Evolutionary conservation across 2,329 filamentous ascomycete genomes (phyloP), one percentile per base, ranked within the genome.

Genomic region (Calonectria hawksworthii): DNA sequence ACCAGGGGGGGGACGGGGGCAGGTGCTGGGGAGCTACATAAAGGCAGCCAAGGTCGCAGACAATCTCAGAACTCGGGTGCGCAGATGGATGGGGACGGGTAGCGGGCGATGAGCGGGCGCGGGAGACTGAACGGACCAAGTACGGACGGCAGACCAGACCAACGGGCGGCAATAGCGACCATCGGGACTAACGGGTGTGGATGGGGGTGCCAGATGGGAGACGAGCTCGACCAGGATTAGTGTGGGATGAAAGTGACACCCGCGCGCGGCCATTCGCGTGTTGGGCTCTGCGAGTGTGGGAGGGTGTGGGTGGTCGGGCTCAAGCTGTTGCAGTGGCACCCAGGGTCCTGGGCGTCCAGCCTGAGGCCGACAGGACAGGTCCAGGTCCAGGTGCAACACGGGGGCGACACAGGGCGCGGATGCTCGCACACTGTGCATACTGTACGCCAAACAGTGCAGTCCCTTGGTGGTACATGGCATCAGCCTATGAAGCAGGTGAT

Each of bases 361-460:
- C 56, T 63, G 34, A 63, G 56, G 56, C 56, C 56, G 16, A 28
- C 28, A 54, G 51, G 54, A 14, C n/a, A 36, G 56, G 56, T 28
- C 26, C 41, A 44, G n/a, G 56, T 36, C 34, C 23, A 26, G 34
- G 26, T 21, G 18, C 23, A 38, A 38, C 50, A 52, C 28, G 7
- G 28, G 41, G 44, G 44, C 44, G 44, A 23, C 44, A 47, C 44
- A 47, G n/a, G n/a, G 44, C n/a, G 44, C n/a, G n/a, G 44, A 11
- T 18, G n/a, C 14, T 11, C 23, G 23, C 34, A 36, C 56, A 63
- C 56, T 36, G 56, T 63, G 56, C 34, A 41, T 63, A 54, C 72
- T 76, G 74, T 75, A 74, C 66, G 63, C 61, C 75, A 76, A 70
- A 80, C 79, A 70, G 79, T 77, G 77, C 65, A 47, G 61, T 52